These are phyloP conservation scores for Nemophila menziesii DNA, from an alignment of 257 asterid genomes.

Conservation along the genomic window DNA sequence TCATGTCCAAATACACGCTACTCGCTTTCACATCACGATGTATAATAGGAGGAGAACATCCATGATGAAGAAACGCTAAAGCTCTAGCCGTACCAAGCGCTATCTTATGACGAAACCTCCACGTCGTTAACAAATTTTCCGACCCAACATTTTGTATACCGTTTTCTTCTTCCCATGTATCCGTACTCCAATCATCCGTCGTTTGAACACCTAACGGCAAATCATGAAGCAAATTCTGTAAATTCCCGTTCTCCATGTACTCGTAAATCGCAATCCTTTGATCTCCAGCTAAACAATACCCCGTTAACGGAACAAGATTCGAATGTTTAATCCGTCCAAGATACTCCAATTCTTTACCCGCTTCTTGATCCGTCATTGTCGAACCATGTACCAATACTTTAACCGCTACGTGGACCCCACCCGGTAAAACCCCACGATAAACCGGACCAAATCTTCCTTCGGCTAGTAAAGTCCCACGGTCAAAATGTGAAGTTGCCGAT, in stretches of 20 bases:
- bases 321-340: conserved; percentile 79
- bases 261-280: conserved; percentile 83
- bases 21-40: conserved; percentile 80
- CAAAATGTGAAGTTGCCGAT: conserved; percentile 70
- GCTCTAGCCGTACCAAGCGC: conserved; percentile 85
- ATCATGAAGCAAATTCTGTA: conserved; percentile 68
- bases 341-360: conserved; percentile 68
- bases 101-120: conserved; percentile 66
- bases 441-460: conserved; percentile 86
- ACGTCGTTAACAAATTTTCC: conserved; percentile 45
- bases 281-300: conserved; percentile 84
- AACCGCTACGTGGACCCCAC: conserved; percentile 75
- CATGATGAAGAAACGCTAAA: conserved; percentile 78
- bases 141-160: conserved; percentile 46
- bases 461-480: conserved; percentile 58
- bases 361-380: conserved; percentile 67
- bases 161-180: conserved; percentile 59
- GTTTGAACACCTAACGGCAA: conserved; percentile 62
- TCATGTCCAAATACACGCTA: conserved; percentile 62
- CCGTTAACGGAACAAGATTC: conserved; percentile 68
- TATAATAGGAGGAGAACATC: conserved; percentile 74
- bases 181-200: conserved; percentile 64
- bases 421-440: conserved; percentile 58
- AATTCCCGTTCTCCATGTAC: conserved; percentile 79
- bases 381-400: conserved; percentile 74